Percentiles rank a stretch among this genome's conserved stretches.
phyloP scores from a whole-genome alignment of 441 rosid genomes.

The Kokia cookei region DNA sequence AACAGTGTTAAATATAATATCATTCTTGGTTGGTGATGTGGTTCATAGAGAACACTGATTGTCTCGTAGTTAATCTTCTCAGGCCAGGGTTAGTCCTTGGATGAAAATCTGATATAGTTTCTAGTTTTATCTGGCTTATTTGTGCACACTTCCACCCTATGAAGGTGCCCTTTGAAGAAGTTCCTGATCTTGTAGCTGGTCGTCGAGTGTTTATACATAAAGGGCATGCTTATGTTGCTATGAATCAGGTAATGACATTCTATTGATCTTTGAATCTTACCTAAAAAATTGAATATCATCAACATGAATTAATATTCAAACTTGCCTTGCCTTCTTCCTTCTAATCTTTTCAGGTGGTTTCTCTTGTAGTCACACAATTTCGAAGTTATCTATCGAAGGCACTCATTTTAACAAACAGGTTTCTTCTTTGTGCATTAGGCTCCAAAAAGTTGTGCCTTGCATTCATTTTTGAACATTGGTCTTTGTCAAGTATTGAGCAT shows the following conservation, averaged over 20 bases:
- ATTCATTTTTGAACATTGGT: background rate
- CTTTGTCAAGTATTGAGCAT: background rate
- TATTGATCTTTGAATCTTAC: background rate
- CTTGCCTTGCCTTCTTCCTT: background rate
- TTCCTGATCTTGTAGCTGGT: slow-evolving; percentile 87
- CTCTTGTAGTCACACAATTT: slow-evolving; percentile 72
- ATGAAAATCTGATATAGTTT: background rate
- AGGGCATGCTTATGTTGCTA: slow-evolving; percentile 81
- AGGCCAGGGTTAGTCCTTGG: background rate
- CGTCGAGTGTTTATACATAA: slow-evolving; percentile 65
- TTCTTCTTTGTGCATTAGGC: background rate
- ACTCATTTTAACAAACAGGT: slow-evolving; percentile 85
- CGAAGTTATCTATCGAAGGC: slow-evolving; percentile 78
- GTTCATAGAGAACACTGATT: background rate
- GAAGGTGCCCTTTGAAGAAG: slow-evolving; percentile 98
- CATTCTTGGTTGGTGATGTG: background rate
- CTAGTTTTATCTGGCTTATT: slow-evolving; percentile 5
- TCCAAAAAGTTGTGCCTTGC: background rate
- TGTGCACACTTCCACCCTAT: slow-evolving; percentile 6
- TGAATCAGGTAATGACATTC: slow-evolving; percentile 42
- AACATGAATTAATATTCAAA: slow-evolving; percentile 2
- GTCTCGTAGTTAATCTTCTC: background rate
- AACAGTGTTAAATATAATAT: background rate
- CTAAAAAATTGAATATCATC: background rate
- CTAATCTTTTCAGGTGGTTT: slow-evolving; percentile 42